Evolutionary conservation across 352 stramenopile genomes (phyloP).

Genomic region (Discostella stelligera): DNA sequence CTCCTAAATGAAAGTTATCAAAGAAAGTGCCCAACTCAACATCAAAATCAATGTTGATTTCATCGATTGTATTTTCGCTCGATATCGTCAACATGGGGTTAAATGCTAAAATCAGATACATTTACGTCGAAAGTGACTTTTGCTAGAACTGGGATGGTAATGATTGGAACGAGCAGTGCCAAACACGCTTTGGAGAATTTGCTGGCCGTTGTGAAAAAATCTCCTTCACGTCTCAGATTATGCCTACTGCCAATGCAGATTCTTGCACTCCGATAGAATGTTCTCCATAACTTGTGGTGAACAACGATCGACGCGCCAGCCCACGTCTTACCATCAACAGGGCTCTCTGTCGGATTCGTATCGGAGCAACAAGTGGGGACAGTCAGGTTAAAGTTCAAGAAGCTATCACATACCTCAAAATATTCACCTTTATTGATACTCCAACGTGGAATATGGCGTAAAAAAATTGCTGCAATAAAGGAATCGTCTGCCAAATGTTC

Average conservation of each 20-base stretch:
- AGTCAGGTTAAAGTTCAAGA: constrained; percentile 3
- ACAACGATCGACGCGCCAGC: constrained; percentile 20
- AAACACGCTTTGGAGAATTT: constrained; percentile 12
- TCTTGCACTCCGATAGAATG: constrained; percentile 24
- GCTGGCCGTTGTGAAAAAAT: constrained; percentile 24
- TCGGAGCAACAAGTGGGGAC: not conserved
- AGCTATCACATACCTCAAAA: not conserved
- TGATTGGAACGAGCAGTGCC: constrained; percentile 21
- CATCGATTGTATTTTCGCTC: not conserved
- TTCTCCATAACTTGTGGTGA: constrained; percentile 14
- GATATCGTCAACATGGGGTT: constrained; percentile 24
- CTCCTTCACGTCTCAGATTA: constrained; percentile 24
- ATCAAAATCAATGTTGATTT: constrained; percentile 2
- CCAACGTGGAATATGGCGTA: constrained; percentile 22
- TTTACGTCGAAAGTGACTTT: constrained; percentile 38
- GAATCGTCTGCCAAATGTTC: constrained; percentile 12
- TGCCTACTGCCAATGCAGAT: constrained; percentile 26
- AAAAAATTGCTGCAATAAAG: constrained; percentile 26
- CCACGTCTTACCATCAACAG: constrained; percentile 9
- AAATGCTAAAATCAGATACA: constrained; percentile 18
- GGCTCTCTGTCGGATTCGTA: constrained; percentile 7
- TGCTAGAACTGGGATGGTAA: constrained; percentile 23
- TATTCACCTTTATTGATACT: constrained; percentile 13
- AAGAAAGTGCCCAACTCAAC: constrained; percentile 10
- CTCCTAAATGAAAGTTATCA: constrained; percentile 13